Conservation (phyloP, 2,329 filamentous ascomycete genomes). For the Xylaria sp. region DNA sequence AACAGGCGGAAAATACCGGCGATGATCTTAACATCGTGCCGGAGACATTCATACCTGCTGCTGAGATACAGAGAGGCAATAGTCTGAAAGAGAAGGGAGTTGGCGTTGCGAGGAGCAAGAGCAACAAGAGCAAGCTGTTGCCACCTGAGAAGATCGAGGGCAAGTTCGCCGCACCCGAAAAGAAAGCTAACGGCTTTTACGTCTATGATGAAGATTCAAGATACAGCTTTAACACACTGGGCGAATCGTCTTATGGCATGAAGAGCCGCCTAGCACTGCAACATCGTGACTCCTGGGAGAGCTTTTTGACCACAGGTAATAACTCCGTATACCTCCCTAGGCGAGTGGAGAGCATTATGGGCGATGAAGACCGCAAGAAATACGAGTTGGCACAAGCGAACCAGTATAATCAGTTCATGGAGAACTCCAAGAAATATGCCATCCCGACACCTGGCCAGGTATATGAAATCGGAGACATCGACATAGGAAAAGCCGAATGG, state of each 20-base stretch:
- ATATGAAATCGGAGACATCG: conserved; percentile 61
- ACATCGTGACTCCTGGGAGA: conserved; percentile 74
- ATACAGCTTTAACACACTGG: conserved; percentile 60
- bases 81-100: conserved; percentile 48
- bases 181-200: conserved; percentile 75
- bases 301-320: conserved; percentile 67
- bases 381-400: conserved; percentile 75
- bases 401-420: conserved; percentile 55
- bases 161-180: conserved; percentile 78
- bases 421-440: conserved; percentile 49
- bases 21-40: conserved; percentile 92
- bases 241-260: conserved; percentile 46
- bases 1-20: conserved; percentile 79
- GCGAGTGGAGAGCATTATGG: conserved; percentile 80
- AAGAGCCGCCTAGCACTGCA: conserved; percentile 61
- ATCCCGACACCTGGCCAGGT: conserved; percentile 58
- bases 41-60: conserved; percentile 78
- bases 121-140: conserved; percentile 70
- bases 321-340: conserved; percentile 74
- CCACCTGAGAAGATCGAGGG: conserved; percentile 82
- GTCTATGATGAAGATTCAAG: conserved; percentile 75
- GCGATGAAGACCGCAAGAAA: conserved; percentile 78
- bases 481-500: conserved; percentile 56
- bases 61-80: conserved; percentile 58
- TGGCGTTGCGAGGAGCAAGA: conserved; percentile 61